Evolutionary conservation across 371 early-diverging fungal genomes (phyloP).

Genomic region (Mortierella sp.): DNA sequence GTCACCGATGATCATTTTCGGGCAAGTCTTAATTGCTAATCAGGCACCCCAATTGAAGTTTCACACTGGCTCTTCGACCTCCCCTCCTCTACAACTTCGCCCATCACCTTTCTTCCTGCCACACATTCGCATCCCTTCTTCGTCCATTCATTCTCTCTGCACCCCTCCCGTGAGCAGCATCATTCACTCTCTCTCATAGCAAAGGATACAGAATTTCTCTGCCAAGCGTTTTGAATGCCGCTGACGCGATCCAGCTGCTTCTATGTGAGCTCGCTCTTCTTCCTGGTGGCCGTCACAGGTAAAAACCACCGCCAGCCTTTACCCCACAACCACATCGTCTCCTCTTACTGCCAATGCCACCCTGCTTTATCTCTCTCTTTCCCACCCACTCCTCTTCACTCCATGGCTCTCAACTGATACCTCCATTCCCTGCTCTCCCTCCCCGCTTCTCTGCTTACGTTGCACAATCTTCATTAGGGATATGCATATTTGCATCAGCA

Average conservation of each 20-base stretch:
- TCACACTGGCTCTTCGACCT: not conserved
- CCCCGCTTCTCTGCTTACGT: conserved; percentile 16
- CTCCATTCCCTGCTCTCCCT: not conserved
- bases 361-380: not conserved
- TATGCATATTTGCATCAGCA: conserved; percentile 72
- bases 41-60: not conserved
- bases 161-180: no score
- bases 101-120: not conserved
- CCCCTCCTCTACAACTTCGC: not conserved
- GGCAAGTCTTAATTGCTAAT: not conserved
- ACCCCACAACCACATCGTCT: not conserved
- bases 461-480: conserved; percentile 43
- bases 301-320: not conserved
- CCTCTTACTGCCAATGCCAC: not conserved
- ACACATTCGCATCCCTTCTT: not conserved
- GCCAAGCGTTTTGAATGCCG: conserved; percentile 31
- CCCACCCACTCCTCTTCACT: not conserved
- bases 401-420: conserved; percentile 46
- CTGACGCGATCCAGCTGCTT: conserved; percentile 57
- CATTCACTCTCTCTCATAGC: not conserved
- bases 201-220: not conserved
- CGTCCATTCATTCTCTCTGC: no score
- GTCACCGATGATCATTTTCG: not conserved
- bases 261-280: conserved; percentile 59
- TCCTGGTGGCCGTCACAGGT: conserved; percentile 58